A percentile compares a stretch with the other conserved stretches of the same genome.
These are phyloP conservation scores for Podospora bellae-mahoneyi DNA, from an alignment of 495 filamentous ascomycete genomes.

Conservation along the genomic window DNA sequence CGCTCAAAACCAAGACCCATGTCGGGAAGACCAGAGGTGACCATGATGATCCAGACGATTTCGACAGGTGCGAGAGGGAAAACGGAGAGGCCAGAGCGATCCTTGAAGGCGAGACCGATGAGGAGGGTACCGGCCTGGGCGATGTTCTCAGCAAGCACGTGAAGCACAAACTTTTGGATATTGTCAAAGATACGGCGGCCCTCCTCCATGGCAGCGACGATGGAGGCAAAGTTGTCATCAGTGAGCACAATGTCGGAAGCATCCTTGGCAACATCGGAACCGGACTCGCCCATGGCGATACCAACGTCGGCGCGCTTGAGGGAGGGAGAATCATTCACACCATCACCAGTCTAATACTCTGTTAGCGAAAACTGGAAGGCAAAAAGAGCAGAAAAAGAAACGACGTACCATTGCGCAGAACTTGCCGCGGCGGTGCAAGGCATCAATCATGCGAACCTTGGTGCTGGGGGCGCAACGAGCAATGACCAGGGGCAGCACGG, in stretches of 20 bases:
- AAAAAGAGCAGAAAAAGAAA: background rate
- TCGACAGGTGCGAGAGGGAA: conserved; percentile 72
- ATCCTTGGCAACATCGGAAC: conserved; percentile 84
- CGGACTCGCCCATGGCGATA: conserved; percentile 79
- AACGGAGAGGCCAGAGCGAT: conserved; percentile 58
- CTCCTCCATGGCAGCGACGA: conserved; percentile 70
- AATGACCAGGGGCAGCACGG: conserved; percentile 60
- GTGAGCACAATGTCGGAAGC: conserved; percentile 82
- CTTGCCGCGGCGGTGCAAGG: conserved; percentile 57
- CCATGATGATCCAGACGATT: conserved; percentile 76
- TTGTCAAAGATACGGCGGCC: conserved; percentile 76
- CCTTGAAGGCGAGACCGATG: conserved; percentile 70
- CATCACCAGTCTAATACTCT: conserved; percentile 57
- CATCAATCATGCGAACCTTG: conserved; percentile 66
- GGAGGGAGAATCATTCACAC: conserved; percentile 80
- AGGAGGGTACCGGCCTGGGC: conserved; percentile 70
- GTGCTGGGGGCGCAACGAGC: conserved; percentile 63
- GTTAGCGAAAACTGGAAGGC: background rate
- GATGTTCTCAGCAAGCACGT: conserved; percentile 69
- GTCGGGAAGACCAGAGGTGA: conserved; percentile 70
- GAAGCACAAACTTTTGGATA: conserved; percentile 77
- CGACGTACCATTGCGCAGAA: conserved; percentile 53
- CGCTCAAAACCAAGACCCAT: conserved; percentile 72
- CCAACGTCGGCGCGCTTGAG: conserved; percentile 75
- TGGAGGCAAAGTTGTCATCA: conserved; percentile 81